phyloP scores from a whole-genome alignment of 2,329 filamentous ascomycete species.

The Cladorrhinum sp. region DNA sequence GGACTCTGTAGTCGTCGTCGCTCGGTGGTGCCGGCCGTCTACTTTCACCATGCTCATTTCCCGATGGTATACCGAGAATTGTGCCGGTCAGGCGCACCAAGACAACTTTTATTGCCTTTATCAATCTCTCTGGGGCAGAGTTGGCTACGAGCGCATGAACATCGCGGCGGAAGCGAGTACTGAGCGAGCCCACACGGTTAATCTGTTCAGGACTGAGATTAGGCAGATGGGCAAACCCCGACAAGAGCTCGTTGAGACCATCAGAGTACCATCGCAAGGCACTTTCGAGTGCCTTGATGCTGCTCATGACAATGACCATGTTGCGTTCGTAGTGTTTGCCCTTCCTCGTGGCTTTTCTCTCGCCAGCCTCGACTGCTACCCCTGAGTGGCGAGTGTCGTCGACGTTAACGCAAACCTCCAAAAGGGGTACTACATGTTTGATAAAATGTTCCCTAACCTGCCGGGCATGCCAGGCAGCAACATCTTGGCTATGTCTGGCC shows the following conservation, averaged over 20 bases:
- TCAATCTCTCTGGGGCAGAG: slow-evolving; percentile 54
- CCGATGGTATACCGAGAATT: slow-evolving; percentile 43
- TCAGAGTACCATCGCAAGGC: slow-evolving; percentile 57
- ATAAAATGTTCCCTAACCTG: slow-evolving; percentile 61
- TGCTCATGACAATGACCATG: slow-evolving; percentile 45
- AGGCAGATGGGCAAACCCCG: slow-evolving; percentile 40
- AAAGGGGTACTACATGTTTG: slow-evolving; percentile 55
- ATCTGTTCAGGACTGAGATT: slow-evolving; percentile 29
- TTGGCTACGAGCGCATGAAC: slow-evolving; percentile 64
- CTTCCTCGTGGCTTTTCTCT: slow-evolving; percentile 3
- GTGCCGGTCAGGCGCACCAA: slow-evolving; percentile 51
- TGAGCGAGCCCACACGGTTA: slow-evolving; percentile 40
- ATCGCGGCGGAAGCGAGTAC: slow-evolving; percentile 52
- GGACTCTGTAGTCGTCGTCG: slow-evolving; percentile 31
- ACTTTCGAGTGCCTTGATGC: slow-evolving; percentile 57
- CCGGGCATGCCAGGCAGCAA: slow-evolving; percentile 58
- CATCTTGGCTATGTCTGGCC: slow-evolving; percentile 52
- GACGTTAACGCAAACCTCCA: slow-evolving; percentile 42
- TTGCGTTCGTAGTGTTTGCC: slow-evolving; percentile 38
- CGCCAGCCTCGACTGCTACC: not conserved
- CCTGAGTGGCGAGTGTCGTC: not conserved
- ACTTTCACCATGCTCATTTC: slow-evolving; percentile 7
- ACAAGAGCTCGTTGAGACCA: slow-evolving; percentile 50
- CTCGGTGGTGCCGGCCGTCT: slow-evolving; percentile 25
- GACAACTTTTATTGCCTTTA: slow-evolving; percentile 52